These are phyloP conservation scores for Scedosporium minutisporum DNA, from an alignment of 2,329 filamentous ascomycete species.

Conservation along the genomic window DNA sequence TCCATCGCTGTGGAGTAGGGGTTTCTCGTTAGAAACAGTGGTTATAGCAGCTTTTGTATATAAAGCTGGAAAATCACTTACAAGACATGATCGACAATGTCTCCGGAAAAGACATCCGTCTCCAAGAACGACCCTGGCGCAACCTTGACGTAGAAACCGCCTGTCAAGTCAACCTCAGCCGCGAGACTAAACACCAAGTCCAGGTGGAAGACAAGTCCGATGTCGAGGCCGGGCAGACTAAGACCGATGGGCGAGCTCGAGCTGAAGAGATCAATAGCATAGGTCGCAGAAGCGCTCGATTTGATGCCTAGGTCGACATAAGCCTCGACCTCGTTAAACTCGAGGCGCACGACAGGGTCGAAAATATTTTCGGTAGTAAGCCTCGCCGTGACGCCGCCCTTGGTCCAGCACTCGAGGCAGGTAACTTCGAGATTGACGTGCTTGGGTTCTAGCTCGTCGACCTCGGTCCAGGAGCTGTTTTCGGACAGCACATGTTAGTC, in stretches of 20 bases:
- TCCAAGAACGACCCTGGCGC: conserved; percentile 32
- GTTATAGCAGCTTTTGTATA: background rate
- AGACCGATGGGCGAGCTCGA: conserved; percentile 34
- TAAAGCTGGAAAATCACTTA: conserved; percentile 7
- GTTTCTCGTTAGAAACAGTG: too few species aligned
- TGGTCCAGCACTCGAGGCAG: conserved; percentile 40
- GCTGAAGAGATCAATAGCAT: conserved; percentile 40
- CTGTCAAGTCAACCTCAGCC: conserved; percentile 39
- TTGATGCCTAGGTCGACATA: conserved; percentile 39
- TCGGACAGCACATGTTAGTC: background rate
- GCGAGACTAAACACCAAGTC: conserved; percentile 41
- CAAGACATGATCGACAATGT: conserved; percentile 36
- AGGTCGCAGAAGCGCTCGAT: conserved; percentile 34
- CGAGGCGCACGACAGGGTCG: conserved; percentile 30
- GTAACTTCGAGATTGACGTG: conserved; percentile 20
- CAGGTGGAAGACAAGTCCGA: conserved; percentile 38
- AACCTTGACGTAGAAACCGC: conserved; percentile 42
- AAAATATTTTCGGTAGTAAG: conserved; percentile 29
- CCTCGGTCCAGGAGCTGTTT: background rate
- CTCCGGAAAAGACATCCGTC: conserved; percentile 32
- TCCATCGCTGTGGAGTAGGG: conserved; percentile 14
- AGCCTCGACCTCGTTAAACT: conserved; percentile 40
- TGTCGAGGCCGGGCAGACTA: conserved; percentile 28
- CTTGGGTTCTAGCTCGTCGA: background rate
- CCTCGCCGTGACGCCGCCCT: conserved; percentile 35